Evolutionary conservation across 331 rosid genomes (phyloP), one percentile per base, ranked within the genome.

Genomic region (Stylosanthes scabra): DNA sequence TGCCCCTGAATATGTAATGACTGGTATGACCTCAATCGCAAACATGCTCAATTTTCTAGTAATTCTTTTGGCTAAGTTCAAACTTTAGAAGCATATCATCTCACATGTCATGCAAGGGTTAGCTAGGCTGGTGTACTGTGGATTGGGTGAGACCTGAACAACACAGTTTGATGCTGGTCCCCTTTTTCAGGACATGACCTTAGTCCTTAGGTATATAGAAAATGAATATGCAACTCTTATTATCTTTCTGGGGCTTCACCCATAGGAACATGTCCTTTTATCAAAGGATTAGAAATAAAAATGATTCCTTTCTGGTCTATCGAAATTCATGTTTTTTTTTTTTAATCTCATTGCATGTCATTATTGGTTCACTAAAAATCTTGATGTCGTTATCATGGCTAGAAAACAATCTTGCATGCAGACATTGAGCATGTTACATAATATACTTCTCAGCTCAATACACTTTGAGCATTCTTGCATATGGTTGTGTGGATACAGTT

Each of bases 1-100:
- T 60, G 88, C 88, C 70, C 88, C 88, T 54, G 88, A 84, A 54
- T 84, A 84, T 70, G 88, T 84, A 52, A 84, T 84, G 88, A 84
- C 88, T 70, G 88, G 88, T 84, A 84, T 61, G 81, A 51, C 60
- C 45, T 54, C 78, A 41, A 14, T 64, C 57, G 57, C 58, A 13
- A 49, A 70, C 52, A 52, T 66, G 20, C 51, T 80, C 15, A 6
- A 59, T 61, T 49, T 13, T 41, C 77, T 37, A 14, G 13, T 61
- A 11, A 49, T 56, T 28, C 46, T 0, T 31, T 66, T 76, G 14
- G 67, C 44, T 76, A 72, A 75, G 29, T 60, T 75, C 80, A 58
- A 59, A 68, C 60, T 71, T 10, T 58, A 37, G n/a, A 63, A 47
- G 42, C 56, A 55, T 1, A 28, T 79, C 25, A 37, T 54, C 15